Base-by-base conservation (phyloP, 2,329 filamentous ascomycete genomes). In the Pestalotiopsis sp. region DNA sequence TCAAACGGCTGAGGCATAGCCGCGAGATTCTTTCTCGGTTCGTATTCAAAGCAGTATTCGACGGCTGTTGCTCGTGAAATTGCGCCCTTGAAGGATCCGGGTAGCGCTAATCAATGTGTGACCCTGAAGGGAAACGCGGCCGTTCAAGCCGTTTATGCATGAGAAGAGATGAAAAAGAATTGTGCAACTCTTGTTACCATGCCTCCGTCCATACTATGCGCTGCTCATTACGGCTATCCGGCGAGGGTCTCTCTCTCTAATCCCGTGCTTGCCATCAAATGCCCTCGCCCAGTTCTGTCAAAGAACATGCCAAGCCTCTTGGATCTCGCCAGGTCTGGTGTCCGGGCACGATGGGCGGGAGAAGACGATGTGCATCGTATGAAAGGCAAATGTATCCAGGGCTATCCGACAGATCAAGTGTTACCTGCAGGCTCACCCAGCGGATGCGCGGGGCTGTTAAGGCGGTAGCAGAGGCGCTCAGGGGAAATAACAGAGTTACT, bases 41-140 rank as follows among this genome's bases (percentile, higher is more conserved):
- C 11, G 11, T 27, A 13, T 27, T 13, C 12, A 27, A 14, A 62
- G 20, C 25, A 14, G 31, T 6, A 12, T 20, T 36, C 31, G 31
- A 36, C 31, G 17, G 25, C 13, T 38, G 31, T 40, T 36, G 27
- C 27, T 38, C 38, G 62, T 65, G 11, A 65, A 49, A 52, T 20
- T 56, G 61, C 17, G 27, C 45, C 17, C 45, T 52, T 23, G n/a
- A n/a, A 52, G 17, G 31, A 23, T 63, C 27, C n/a, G 17, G 60
- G 60, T 17, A 25, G 31, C 31, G 49, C 23, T 36, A 66, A 66
- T 66, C 63, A 66, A 66, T 38, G 63, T 57, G 63, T 56, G 63
- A 66, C 63, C 41, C 23, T 27, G 23, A 45, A 23, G 23, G 41
- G 61, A 52, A 52, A 25, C 25, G 25, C 17, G 36, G 36, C 12